A percentile compares a stretch with the other conserved stretches of the same genome.
Evolutionary conservation across 2,329 filamentous ascomycete species (phyloP).

Genomic region (Fusarium denticulatum): DNA sequence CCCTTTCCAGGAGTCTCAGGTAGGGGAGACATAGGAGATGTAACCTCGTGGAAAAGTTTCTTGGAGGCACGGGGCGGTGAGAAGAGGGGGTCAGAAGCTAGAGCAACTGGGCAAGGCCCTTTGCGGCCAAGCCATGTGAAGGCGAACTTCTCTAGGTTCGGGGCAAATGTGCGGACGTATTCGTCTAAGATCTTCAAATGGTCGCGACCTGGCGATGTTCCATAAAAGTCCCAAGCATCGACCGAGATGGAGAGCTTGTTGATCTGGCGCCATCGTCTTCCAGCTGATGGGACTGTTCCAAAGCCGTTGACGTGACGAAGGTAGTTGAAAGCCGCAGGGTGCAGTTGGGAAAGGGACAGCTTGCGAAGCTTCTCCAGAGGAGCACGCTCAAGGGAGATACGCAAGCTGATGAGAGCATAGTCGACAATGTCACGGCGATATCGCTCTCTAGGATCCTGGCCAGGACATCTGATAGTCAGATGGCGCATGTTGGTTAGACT

Average conservation of each 20-base stretch:
- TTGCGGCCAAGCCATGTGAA: conserved; percentile 83
- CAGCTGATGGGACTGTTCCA: conserved; percentile 77
- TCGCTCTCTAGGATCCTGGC: conserved; percentile 72
- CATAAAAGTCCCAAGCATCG: conserved; percentile 74
- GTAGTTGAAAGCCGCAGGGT: conserved; percentile 80
- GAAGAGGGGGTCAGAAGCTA: conserved; percentile 77
- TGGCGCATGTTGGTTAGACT: conserved; percentile 76
- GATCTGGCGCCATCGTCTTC: conserved; percentile 81
- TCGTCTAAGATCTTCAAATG: conserved; percentile 83
- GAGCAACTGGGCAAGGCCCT: conserved; percentile 77
- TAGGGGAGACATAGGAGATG: conserved; percentile 71
- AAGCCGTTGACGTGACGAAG: conserved; percentile 79
- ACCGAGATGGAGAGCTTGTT: conserved; percentile 77
- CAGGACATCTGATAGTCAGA: conserved; percentile 80
- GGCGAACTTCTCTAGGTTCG: conserved; percentile 72
- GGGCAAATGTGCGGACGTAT: conserved; percentile 77
- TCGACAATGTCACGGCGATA: conserved; percentile 84
- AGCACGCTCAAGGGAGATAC: conserved; percentile 82
- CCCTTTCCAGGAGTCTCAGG: conserved; percentile 62
- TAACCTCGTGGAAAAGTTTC: conserved; percentile 73
- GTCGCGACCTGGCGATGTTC: conserved; percentile 68
- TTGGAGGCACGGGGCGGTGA: conserved; percentile 61
- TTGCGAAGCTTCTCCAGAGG: conserved; percentile 72
- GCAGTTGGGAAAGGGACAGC: conserved; percentile 77
- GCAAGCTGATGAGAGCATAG: conserved; percentile 87